phyloP scores from a whole-genome alignment of 2,329 filamentous ascomycete species.

The Lomentospora prolificans region DNA sequence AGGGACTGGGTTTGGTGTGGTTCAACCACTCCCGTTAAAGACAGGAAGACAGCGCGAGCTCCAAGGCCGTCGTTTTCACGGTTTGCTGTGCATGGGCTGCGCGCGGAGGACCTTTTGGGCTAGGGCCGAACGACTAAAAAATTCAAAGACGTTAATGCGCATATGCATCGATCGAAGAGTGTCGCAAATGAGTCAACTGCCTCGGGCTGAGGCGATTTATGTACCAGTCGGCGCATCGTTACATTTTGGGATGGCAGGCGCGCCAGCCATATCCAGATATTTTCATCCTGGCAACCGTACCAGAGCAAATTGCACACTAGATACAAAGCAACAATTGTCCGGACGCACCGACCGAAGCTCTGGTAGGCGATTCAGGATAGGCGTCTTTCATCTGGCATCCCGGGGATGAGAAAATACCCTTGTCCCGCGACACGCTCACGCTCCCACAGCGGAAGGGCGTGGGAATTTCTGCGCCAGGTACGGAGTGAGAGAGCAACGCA shows the following conservation, averaged over 20 bases:
- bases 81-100: background rate
- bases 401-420: too few species aligned
- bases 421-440: too few species aligned
- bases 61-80: background rate
- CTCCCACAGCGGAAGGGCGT: too few species aligned
- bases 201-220: background rate
- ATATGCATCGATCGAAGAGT: background rate
- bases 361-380: too few species aligned
- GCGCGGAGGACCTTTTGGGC: background rate
- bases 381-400: too few species aligned
- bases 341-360: too few species aligned
- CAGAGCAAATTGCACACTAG: too few species aligned
- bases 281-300: too few species aligned
- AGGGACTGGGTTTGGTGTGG: background rate
- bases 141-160: background rate
- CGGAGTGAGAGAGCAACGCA: background rate
- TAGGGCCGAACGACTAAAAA: background rate
- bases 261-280: background rate
- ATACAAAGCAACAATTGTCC: too few species aligned
- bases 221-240: slow-evolving; percentile 1
- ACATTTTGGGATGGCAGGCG: background rate
- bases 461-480: too few species aligned
- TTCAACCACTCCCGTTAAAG: background rate
- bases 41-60: background rate
- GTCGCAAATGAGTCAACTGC: background rate